Evolutionary conservation across 2,329 filamentous ascomycete genomes (phyloP), one percentile per base, ranked within the genome.

Genomic region (Uncinocarpus reesii): DNA sequence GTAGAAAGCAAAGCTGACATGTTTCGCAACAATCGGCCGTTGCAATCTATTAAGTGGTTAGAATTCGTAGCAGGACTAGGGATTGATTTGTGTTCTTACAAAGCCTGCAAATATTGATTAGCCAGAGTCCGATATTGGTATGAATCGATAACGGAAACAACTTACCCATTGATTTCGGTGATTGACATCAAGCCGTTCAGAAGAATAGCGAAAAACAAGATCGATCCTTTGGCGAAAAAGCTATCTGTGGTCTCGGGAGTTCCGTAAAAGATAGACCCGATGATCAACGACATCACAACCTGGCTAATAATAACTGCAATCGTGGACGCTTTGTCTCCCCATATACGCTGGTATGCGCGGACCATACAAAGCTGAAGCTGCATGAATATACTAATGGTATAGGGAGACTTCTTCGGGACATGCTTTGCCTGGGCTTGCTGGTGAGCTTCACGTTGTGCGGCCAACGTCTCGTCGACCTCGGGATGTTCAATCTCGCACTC

Each of bases 11-110:
- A 95, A 95, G 48, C 84, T 81, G 43, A 76, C 73, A 59, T 95
- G 89, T 64, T 95, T 95, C 62, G 95, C 88, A 51, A 95, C 86
- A 56, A 95, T 93, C 2, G 86, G 84, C 29, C 89, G 82, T 77
- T 95, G 88, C 10, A 85, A 62, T 93, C 95, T 10, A 94, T 77
- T 20, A 29, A 10, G 23, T 48, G 15, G 43, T 37, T 48, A 26
- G 6, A 20, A 8, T 4, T 16, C 15, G 18, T 20, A 29, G 16
- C 5, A 13, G 18, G 21, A 23, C 2, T 26, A n/a, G n/a, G n/a
- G n/a, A n/a, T n/a, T n/a, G n/a, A n/a, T n/a, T n/a, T 36, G 10
- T 5, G 24, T 21, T 7, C 44, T 55, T 54, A 50, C 58, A 53
- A 42, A 60, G 58, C 36, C 58, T 59, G 10, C 18, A 36, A 16